Conservation (phyloP, 1,139 yeast species). For the Yamadazyma membranifaciens region DNA sequence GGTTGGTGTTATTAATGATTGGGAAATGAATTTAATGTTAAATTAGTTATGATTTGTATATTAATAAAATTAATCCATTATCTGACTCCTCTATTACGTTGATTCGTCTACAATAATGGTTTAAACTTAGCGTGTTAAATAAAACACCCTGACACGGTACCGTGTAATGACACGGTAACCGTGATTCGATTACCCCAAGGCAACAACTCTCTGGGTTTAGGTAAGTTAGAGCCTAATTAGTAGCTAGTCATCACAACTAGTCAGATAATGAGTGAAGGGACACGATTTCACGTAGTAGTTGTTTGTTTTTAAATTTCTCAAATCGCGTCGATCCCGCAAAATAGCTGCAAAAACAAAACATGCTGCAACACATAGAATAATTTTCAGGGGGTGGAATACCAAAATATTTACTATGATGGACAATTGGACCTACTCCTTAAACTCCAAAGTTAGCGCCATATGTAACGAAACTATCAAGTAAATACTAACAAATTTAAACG, state of each 20-base stretch:
- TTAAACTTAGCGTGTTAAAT: too few relatives aligned
- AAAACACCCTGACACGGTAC: not conserved
- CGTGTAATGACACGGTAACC: conserved; percentile 1
- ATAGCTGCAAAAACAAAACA: conserved; percentile 5
- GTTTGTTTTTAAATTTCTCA: conserved; percentile 3
- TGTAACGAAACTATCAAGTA: not conserved
- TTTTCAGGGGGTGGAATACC: not conserved
- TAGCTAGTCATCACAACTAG: too few relatives aligned
- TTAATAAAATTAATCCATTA: not conserved
- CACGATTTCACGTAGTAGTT: conserved; percentile 1
- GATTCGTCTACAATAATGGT: too few relatives aligned
- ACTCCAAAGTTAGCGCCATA: conserved; percentile 3
- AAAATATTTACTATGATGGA: conserved; percentile 4
- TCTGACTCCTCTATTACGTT: not conserved
- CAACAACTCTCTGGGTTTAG: not conserved
- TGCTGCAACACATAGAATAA: not conserved
- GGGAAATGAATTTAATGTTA: conserved; percentile 85
- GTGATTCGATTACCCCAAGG: not conserved
- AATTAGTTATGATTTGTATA: conserved; percentile 25
- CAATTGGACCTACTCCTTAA: conserved; percentile 6
- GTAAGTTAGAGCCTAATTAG: too few relatives aligned
- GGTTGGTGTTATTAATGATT: conserved; percentile 76
- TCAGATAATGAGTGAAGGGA: not conserved
- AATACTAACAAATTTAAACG: conserved; percentile 1
- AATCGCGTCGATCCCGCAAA: conserved; percentile 3